Conservation (phyloP, 2,329 filamentous ascomycete species). For the Neobulgaria alba region DNA sequence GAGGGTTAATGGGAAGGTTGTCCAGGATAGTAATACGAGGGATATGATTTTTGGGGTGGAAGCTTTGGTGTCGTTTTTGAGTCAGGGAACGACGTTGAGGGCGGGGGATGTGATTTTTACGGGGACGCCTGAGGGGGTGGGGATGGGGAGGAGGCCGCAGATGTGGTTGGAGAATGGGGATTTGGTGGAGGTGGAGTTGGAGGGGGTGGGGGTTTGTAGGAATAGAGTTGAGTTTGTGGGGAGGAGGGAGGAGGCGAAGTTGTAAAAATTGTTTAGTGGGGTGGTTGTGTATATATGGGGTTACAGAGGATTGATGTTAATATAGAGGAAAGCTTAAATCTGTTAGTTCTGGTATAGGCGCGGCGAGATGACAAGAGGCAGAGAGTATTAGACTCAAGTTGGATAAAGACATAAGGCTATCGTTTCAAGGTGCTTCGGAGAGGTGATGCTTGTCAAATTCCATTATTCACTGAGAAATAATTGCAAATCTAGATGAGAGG, state of each 20-base stretch:
- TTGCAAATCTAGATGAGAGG: no score
- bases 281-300: no score
- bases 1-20: conserved; percentile 48
- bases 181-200: conserved; percentile 52
- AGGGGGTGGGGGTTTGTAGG: not conserved
- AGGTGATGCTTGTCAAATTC: no score
- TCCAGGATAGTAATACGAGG: conserved; percentile 48
- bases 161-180: conserved; percentile 65
- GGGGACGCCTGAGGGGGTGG: conserved; percentile 62
- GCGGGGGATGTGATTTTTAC: conserved; percentile 60
- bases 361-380: no score
- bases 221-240: not conserved
- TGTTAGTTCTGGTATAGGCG: no score
- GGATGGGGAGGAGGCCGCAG: conserved; percentile 57
- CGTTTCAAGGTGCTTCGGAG: no score
- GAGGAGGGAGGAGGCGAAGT: not conserved
- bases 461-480: no score
- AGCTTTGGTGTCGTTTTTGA: conserved; percentile 50
- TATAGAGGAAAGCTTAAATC: no score
- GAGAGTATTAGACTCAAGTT: no score
- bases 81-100: conserved; percentile 52
- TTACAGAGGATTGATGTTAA: no score
- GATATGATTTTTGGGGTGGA: conserved; percentile 58
- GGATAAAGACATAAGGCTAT: no score
- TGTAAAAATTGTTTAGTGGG: not conserved